phyloP scores from a whole-genome alignment of 2,329 filamentous ascomycete species.

The Annulohypoxylon truncatum region DNA sequence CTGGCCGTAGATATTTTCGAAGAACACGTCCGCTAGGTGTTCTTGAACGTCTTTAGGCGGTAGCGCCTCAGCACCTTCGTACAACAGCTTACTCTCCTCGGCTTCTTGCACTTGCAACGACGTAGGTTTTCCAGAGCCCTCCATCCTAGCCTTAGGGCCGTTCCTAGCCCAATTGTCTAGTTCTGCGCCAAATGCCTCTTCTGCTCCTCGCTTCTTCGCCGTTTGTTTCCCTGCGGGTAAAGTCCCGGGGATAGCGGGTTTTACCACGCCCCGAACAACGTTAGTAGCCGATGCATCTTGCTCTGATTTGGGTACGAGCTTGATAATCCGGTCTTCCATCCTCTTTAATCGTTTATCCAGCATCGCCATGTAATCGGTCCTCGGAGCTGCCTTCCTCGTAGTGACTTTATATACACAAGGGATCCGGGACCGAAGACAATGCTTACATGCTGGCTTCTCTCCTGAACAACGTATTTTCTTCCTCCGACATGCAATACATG shows the following conservation, averaged over 20 bases:
- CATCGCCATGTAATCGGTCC: slow-evolving; percentile 99
- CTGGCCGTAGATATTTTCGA: slow-evolving; percentile 95
- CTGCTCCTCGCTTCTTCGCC: slow-evolving; percentile 82
- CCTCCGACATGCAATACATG: slow-evolving; percentile 93
- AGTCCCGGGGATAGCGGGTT: slow-evolving; percentile 75
- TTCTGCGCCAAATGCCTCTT: slow-evolving; percentile 87
- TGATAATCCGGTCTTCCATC: slow-evolving; percentile 98
- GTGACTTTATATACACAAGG: slow-evolving; percentile 99
- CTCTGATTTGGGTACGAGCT: slow-evolving; percentile 90
- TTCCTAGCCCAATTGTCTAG: slow-evolving; percentile 82
- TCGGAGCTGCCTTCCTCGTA: slow-evolving; percentile 89
- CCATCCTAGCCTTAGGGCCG: slow-evolving; percentile 62
- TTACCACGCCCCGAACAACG: slow-evolving; percentile 84
- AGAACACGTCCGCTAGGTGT: slow-evolving; percentile 93
- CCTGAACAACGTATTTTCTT: slow-evolving; percentile 99
- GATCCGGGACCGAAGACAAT: slow-evolving; percentile 90
- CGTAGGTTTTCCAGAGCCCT: slow-evolving; percentile 62
- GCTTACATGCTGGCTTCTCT: slow-evolving; percentile 97
- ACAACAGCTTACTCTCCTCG: slow-evolving; percentile 81
- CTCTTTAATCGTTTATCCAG: slow-evolving; percentile 93
- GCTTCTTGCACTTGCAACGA: slow-evolving; percentile 70
- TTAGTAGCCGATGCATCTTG: slow-evolving; percentile 71
- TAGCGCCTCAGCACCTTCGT: slow-evolving; percentile 84
- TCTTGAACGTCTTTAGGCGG: slow-evolving; percentile 90
- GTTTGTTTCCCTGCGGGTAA: slow-evolving; percentile 63